Percentiles rank a stretch among this genome's conserved stretches.
These are phyloP conservation scores for Salinomyces thailandicus DNA, from an alignment of 2,329 filamentous ascomycete genomes.

Conservation along the genomic window DNA sequence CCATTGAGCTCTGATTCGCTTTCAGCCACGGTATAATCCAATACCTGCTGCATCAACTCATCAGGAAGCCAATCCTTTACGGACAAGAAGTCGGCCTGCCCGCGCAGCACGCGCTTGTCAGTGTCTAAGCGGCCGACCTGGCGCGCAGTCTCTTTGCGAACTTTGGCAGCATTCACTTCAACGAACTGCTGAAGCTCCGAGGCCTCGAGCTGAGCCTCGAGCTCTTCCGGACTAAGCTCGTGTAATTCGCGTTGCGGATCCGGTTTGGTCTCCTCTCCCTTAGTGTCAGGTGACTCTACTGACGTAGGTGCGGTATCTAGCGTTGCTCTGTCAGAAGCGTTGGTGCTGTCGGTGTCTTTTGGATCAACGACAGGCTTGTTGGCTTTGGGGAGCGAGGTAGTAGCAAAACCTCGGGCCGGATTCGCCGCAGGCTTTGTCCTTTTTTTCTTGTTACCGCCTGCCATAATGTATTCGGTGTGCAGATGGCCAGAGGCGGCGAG, in stretches of 20 bases:
- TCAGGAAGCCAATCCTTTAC: constrained; percentile 68
- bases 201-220: constrained; percentile 79
- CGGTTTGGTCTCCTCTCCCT: constrained; percentile 16
- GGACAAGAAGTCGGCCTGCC: constrained; percentile 64
- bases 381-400: constrained; percentile 72
- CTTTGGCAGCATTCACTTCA: constrained; percentile 71
- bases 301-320: constrained; percentile 7
- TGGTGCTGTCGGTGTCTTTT: constrained; percentile 18
- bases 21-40: constrained; percentile 62
- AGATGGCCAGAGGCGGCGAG: not conserved
- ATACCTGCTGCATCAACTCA: constrained; percentile 66
- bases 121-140: constrained; percentile 72
- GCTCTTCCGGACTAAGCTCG: constrained; percentile 69
- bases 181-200: constrained; percentile 82
- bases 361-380: constrained; percentile 50
- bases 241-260: constrained; percentile 31
- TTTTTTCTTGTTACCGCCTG: constrained; percentile 49
- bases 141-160: constrained; percentile 65
- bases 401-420: constrained; percentile 85
- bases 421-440: constrained; percentile 87
- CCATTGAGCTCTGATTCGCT: constrained; percentile 26
- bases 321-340: constrained; percentile 21
- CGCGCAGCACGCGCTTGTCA: constrained; percentile 69
- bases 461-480: constrained; percentile 13
- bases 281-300: constrained; percentile 8